These are phyloP conservation scores for Aspergillus tubingensis DNA, from an alignment of 2,329 filamentous ascomycete genomes.

Conservation along the genomic window DNA sequence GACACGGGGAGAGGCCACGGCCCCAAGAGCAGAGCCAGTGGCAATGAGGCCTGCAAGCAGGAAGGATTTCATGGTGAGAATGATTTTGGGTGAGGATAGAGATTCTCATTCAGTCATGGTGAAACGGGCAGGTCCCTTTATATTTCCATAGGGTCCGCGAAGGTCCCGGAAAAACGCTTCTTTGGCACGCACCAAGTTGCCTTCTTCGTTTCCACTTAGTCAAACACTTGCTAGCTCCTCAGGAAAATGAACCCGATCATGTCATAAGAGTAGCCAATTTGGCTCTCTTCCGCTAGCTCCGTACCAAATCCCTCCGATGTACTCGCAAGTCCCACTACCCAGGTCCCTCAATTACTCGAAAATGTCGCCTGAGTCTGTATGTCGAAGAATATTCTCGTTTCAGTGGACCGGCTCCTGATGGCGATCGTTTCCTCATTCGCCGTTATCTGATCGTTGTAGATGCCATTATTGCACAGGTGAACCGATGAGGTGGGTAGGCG, in stretches of 20 bases:
- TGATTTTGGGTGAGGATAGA: background rate
- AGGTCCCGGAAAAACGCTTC: background rate
- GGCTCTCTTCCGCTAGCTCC: background rate
- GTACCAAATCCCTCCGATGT: conserved; percentile 2
- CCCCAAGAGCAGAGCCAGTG: background rate
- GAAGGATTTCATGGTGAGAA: background rate
- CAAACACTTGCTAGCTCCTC: background rate
- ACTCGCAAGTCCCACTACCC: background rate
- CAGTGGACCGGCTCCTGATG: background rate
- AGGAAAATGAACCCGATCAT: background rate
- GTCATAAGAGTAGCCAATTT: background rate
- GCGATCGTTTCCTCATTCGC: background rate
- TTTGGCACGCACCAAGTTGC: background rate
- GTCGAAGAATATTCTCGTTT: background rate
- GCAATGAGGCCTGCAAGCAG: conserved; percentile 2
- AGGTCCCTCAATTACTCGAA: background rate
- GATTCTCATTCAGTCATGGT: background rate
- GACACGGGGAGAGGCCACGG: background rate
- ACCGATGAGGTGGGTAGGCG: background rate
- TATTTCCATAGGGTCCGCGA: background rate
- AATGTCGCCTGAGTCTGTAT: too few relatives aligned
- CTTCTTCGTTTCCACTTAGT: background rate
- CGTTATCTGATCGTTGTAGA: background rate
- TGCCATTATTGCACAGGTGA: background rate
- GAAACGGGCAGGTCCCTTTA: background rate